A percentile compares a stretch with the other conserved stretches of the same genome.
These are phyloP conservation scores for Cyberlindnera mississippiensis DNA, from an alignment of 805 yeast genomes.

Conservation along the genomic window DNA sequence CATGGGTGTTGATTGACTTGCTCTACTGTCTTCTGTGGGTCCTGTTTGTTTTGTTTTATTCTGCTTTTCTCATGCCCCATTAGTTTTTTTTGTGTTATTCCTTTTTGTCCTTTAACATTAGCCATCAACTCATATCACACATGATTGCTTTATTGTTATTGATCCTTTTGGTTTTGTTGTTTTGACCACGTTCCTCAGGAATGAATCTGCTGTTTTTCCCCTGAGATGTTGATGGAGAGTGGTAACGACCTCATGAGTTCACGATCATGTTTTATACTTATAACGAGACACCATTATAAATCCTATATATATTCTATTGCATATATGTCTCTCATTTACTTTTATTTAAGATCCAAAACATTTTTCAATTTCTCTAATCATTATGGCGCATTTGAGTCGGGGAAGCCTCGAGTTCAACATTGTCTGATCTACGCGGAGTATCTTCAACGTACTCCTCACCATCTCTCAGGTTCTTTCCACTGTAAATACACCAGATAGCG, in stretches of 20 bases:
- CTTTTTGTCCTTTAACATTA: neutral
- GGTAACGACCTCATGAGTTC: conserved; percentile 7
- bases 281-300: conserved; percentile 1
- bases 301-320: conserved; percentile 1
- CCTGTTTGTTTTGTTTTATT: neutral
- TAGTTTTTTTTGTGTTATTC: neutral
- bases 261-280: conserved; percentile 10
- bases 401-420: neutral
- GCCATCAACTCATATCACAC: neutral
- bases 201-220: neutral
- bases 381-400: neutral
- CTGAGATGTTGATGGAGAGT: too few relatives aligned
- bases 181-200: neutral
- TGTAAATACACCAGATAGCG: conserved; percentile 2
- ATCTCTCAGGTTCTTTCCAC: conserved; percentile 5
- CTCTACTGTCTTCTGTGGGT: neutral
- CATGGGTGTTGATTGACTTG: conserved; percentile 10
- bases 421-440: neutral
- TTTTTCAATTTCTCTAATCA: too few relatives aligned
- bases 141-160: conserved; percentile 1
- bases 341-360: too few relatives aligned
- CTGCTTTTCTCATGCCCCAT: neutral
- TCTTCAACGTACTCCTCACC: neutral
- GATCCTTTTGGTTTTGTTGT: conserved; percentile 1
- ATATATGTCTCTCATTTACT: too few relatives aligned